Evolutionary conservation across 768 basidiomycete species (phyloP).

Genomic region (Leccinum truebloodii): DNA sequence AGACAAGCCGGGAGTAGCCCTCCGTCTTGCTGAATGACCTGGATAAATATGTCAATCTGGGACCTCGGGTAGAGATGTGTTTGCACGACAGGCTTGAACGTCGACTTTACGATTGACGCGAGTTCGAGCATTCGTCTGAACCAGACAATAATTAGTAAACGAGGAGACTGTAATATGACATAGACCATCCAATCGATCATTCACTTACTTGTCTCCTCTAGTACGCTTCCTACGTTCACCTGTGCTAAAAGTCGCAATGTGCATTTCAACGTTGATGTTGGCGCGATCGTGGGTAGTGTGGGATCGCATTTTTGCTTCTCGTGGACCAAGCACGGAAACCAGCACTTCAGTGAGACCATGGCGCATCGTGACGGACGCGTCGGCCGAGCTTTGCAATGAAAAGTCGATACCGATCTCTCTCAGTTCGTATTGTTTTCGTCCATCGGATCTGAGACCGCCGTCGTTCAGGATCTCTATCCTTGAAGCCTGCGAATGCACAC

Average conservation of each 20-base stretch:
- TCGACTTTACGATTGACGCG: slow-evolving; percentile 83
- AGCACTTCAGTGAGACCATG: slow-evolving; percentile 91
- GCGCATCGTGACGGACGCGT: slow-evolving; percentile 80
- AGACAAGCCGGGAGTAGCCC: slow-evolving; percentile 88
- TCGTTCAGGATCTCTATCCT: slow-evolving; percentile 78
- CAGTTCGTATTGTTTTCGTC: slow-evolving; percentile 88
- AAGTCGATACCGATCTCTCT: slow-evolving; percentile 81
- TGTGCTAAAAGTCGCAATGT: slow-evolving; percentile 83
- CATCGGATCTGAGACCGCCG: slow-evolving; percentile 88
- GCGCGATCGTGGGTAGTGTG: slow-evolving; percentile 86
- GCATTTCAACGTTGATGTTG: slow-evolving; percentile 85
- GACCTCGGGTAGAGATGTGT: slow-evolving; percentile 90
- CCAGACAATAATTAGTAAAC: slow-evolving; percentile 6
- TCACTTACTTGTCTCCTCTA: slow-evolving; percentile 82
- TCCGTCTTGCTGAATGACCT: slow-evolving; percentile 93
- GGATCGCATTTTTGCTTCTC: slow-evolving; percentile 81
- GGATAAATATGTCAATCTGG: slow-evolving; percentile 91
- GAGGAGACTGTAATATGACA: neutral
- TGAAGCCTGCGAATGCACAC: slow-evolving; percentile 38
- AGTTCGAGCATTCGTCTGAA: slow-evolving; percentile 84
- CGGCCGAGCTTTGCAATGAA: slow-evolving; percentile 70
- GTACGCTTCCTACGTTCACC: slow-evolving; percentile 75
- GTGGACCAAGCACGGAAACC: slow-evolving; percentile 88
- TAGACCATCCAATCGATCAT: neutral
- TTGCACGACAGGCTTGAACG: slow-evolving; percentile 95